phyloP scores from a whole-genome alignment of 2,329 filamentous ascomycete species.

The Botryotinia globosa region DNA sequence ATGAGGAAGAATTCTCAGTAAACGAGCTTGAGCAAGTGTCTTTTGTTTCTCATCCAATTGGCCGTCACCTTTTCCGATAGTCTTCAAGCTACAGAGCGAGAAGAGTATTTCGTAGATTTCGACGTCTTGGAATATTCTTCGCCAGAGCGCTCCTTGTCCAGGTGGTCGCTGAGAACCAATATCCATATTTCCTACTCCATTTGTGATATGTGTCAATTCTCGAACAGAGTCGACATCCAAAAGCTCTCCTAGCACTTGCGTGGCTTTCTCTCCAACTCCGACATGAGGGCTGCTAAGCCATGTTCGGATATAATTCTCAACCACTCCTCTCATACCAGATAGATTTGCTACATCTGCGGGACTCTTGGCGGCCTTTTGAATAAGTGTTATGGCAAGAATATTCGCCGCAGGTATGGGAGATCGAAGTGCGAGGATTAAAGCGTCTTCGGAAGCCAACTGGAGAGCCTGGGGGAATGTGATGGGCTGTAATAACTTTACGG shows the following conservation, averaged over 20 bases:
- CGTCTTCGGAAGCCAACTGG: constrained; percentile 50
- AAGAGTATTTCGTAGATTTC: constrained; percentile 48
- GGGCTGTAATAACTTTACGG: constrained; percentile 55
- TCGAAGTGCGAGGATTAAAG: constrained; percentile 51
- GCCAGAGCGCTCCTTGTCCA: constrained; percentile 55
- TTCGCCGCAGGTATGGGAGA: constrained; percentile 56
- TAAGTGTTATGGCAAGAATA: constrained; percentile 54
- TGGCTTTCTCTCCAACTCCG: constrained; percentile 54
- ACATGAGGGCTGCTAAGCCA: constrained; percentile 56
- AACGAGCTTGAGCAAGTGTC: constrained; percentile 38
- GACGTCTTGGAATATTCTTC: constrained; percentile 48
- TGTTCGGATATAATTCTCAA: constrained; percentile 48
- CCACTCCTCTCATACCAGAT: constrained; percentile 48
- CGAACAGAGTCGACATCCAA: constrained; percentile 54
- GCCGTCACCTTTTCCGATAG: constrained; percentile 25
- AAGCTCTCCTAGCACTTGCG: constrained; percentile 51
- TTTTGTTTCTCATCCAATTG: constrained; percentile 37
- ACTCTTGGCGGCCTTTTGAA: constrained; percentile 52
- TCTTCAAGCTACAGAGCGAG: constrained; percentile 39
- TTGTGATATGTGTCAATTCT: constrained; percentile 30
- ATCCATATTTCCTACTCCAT: constrained; percentile 39
- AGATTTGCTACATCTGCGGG: constrained; percentile 51
- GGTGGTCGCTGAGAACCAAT: constrained; percentile 42
- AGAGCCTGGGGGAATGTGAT: constrained; percentile 52
- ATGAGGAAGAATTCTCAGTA: constrained; percentile 37